Base-by-base conservation (phyloP, 208 protist genomes). In the Lotmaria passim region DNA sequence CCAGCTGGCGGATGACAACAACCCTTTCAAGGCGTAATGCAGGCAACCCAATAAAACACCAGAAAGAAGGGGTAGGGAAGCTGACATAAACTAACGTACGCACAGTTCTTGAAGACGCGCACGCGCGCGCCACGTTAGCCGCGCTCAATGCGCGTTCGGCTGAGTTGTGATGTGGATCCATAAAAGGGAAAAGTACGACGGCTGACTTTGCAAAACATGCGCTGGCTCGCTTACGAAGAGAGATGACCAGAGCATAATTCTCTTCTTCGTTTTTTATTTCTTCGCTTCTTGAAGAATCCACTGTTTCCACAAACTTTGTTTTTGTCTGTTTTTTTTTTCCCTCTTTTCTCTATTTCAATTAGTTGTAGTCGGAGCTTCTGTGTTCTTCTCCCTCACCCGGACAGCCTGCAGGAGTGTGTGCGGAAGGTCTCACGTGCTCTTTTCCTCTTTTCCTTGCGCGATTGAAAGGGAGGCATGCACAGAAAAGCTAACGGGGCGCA, bases 1-100 rank as follows among this genome's bases (percentile, higher is more conserved):
- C 50, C 82, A 85, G 75, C 72, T 56, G 1, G 78, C 77, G 30
- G 86, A 85, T 41, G 88, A 96, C 69, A 75, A 67, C 64, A 75
- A 72, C 59, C 67, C 73, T 50, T 81, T 72, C 48, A 75, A 74
- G 46, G 60, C 60, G 68, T 74, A 81, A 69, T 41, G n/a, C n/a
- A n/a, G n/a, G n/a, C n/a, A n/a, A n/a, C n/a, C n/a, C n/a, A n/a
- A n/a, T n/a, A n/a, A n/a, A n/a, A n/a, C n/a, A n/a, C n/a, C 59
- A 34, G 55, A 48, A 17, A 28, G 41, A 73, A n/a, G n/a, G n/a
- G n/a, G n/a, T n/a, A n/a, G n/a, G n/a, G n/a, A n/a, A n/a, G n/a
- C n/a, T n/a, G n/a, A n/a, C n/a, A n/a, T n/a, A n/a, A n/a, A n/a
- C n/a, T n/a, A n/a, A n/a, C n/a, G n/a, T n/a, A n/a, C n/a, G n/a